A percentile compares a stretch with the other conserved stretches of the same genome.
Evolutionary conservation across 2,329 filamentous ascomycete genomes (phyloP).

Genomic region (Sclerotiophoma versabilis): DNA sequence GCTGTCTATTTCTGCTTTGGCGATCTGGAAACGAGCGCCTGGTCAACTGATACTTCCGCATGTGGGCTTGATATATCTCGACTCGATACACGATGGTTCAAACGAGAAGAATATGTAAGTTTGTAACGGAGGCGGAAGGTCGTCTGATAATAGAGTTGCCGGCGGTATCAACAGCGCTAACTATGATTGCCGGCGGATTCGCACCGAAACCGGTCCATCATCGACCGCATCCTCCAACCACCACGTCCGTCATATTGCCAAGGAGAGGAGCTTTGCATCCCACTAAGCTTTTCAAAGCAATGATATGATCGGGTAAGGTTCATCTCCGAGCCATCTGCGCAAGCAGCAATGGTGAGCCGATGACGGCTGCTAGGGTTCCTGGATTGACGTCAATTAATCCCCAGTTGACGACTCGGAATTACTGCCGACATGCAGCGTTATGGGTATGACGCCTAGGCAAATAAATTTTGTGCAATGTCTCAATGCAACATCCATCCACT

Average conservation of each 20-base stretch:
- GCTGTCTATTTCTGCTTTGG: too few species aligned
- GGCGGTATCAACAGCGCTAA: too few species aligned
- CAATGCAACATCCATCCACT: slow-evolving; percentile 18
- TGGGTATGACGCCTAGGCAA: slow-evolving; percentile 5
- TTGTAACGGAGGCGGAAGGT: too few species aligned
- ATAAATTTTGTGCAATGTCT: not conserved
- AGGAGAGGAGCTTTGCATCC: slow-evolving; percentile 5
- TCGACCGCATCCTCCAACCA: slow-evolving; percentile 2
- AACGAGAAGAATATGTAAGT: too few species aligned
- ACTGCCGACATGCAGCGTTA: slow-evolving; percentile 1
- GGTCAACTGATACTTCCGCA: too few species aligned
- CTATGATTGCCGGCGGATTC: not conserved
- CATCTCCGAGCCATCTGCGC: not conserved
- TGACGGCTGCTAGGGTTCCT: not conserved
- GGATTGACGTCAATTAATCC: slow-evolving; percentile 7
- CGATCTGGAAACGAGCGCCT: too few species aligned
- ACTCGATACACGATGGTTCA: too few species aligned
- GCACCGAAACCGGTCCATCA: slow-evolving; percentile 8
- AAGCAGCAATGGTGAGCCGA: not conserved
- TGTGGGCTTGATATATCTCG: too few species aligned
- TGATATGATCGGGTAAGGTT: slow-evolving; percentile 5
- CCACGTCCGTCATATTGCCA: not conserved
- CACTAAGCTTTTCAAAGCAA: slow-evolving; percentile 15
- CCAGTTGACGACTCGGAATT: slow-evolving; percentile 3
- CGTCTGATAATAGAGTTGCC: too few species aligned